phyloP scores from a whole-genome alignment of 805 yeast species.

The Kuraishia ogatae region DNA sequence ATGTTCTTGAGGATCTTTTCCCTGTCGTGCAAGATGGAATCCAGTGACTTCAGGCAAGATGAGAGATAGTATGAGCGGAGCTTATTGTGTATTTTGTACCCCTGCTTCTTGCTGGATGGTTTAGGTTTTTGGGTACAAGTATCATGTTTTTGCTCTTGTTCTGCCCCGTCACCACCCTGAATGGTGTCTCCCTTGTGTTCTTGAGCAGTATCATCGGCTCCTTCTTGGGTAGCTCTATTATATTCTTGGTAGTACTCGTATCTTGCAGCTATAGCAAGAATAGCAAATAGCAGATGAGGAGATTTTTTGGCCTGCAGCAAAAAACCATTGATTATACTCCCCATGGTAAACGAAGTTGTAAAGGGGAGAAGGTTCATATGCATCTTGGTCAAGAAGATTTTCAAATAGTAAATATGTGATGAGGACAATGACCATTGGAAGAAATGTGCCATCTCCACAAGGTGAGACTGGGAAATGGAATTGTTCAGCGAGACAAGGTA shows the following conservation, averaged over 20 bases:
- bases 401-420: slow-evolving; percentile 22
- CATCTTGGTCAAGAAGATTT: slow-evolving; percentile 23
- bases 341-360: slow-evolving; percentile 22
- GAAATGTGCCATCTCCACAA: slow-evolving; percentile 18
- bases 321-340: slow-evolving; percentile 23
- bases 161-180: background rate
- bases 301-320: slow-evolving; percentile 32
- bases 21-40: slow-evolving; percentile 36
- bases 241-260: slow-evolving; percentile 26
- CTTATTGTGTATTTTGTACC: slow-evolving; percentile 38
- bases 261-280: slow-evolving; percentile 66
- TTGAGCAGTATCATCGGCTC: background rate
- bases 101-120: slow-evolving; percentile 7
- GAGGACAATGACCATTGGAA: slow-evolving; percentile 22
- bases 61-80: slow-evolving; percentile 54
- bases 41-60: slow-evolving; percentile 54
- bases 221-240: slow-evolving; percentile 2
- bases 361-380: slow-evolving; percentile 26
- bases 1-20: slow-evolving; percentile 40
- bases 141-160: background rate
- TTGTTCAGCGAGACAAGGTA: slow-evolving; percentile 18
- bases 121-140: background rate
- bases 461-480: slow-evolving; percentile 16
- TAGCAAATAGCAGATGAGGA: slow-evolving; percentile 58
- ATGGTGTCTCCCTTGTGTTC: background rate